Conservation (phyloP, 768 basidiomycete species). For the Tremella yokohamensis region DNA sequence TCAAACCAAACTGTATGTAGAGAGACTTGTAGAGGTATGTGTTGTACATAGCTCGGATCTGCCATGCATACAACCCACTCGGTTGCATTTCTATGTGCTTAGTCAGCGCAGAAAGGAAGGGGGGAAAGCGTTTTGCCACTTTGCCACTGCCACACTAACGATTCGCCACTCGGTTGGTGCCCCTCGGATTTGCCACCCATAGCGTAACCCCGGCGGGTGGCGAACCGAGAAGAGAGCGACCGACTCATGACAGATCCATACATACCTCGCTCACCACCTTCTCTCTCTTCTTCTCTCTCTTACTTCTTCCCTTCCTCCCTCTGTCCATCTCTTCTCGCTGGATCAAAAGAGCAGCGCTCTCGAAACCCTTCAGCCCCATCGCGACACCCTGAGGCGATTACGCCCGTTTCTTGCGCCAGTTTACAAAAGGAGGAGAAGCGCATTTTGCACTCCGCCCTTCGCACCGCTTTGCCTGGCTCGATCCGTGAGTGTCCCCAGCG, state of each 20-base stretch:
- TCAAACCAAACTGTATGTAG: too few relatives aligned
- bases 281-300: not conserved
- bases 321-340: not conserved
- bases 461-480: constrained; percentile 1
- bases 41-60: too few relatives aligned
- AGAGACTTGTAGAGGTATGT: too few relatives aligned
- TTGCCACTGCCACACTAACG: too few relatives aligned
- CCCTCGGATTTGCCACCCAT: constrained; percentile 5
- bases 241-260: not conserved
- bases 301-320: not conserved
- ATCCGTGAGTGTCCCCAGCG: not conserved
- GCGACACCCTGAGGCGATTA: too few relatives aligned
- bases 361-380: too few relatives aligned
- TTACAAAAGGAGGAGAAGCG: not conserved
- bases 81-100: too few relatives aligned
- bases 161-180: too few relatives aligned
- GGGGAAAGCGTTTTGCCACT: too few relatives aligned
- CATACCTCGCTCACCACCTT: not conserved
- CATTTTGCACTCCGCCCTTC: not conserved
- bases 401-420: not conserved
- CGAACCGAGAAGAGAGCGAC: not conserved
- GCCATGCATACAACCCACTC: too few relatives aligned
- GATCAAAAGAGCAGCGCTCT: not conserved
- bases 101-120: not conserved
- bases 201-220: constrained; percentile 1